phyloP scores from a whole-genome alignment of 1,284 basidiomycete species.

The Trametes polyzona region DNA sequence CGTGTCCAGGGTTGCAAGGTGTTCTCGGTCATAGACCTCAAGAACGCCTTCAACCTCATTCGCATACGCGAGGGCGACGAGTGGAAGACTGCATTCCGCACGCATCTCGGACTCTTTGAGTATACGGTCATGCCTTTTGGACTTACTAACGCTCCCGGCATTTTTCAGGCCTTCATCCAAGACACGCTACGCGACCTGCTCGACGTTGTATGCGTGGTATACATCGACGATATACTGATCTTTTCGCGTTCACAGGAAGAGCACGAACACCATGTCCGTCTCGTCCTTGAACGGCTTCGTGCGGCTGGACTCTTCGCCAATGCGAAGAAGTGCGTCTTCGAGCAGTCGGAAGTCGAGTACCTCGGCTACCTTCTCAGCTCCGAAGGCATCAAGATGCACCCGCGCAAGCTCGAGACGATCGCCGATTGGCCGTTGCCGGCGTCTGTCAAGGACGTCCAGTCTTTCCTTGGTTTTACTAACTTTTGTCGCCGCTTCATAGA shows the following conservation, averaged over 20 bases:
- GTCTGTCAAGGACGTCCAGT: slow-evolving; percentile 35
- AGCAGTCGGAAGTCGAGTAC: slow-evolving; percentile 39
- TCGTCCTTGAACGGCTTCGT: slow-evolving; percentile 6
- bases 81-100: slow-evolving; percentile 17
- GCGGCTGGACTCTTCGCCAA: slow-evolving; percentile 25
- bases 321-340: slow-evolving; percentile 44
- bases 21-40: slow-evolving; percentile 8
- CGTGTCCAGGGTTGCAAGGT: slow-evolving; percentile 2
- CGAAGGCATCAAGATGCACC: slow-evolving; percentile 43
- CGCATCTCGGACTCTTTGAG: slow-evolving; percentile 13
- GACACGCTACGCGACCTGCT: slow-evolving; percentile 4
- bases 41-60: slow-evolving; percentile 2
- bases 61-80: slow-evolving; percentile 7
- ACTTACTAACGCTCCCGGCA: slow-evolving; percentile 12
- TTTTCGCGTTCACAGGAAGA: slow-evolving; percentile 26
- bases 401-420: slow-evolving; percentile 43
- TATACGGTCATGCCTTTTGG: slow-evolving; percentile 13
- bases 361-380: slow-evolving; percentile 43
- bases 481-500: slow-evolving; percentile 46
- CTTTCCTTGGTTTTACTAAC: slow-evolving; percentile 44
- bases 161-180: slow-evolving; percentile 22
- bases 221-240: slow-evolving; percentile 35
- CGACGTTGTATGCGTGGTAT: slow-evolving; percentile 24
- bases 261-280: slow-evolving; percentile 31
- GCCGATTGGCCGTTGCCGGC: slow-evolving; percentile 42